Evolutionary conservation across 2,329 filamentous ascomycete genomes (phyloP).

Genomic region (Hymenoscyphus salicellus): DNA sequence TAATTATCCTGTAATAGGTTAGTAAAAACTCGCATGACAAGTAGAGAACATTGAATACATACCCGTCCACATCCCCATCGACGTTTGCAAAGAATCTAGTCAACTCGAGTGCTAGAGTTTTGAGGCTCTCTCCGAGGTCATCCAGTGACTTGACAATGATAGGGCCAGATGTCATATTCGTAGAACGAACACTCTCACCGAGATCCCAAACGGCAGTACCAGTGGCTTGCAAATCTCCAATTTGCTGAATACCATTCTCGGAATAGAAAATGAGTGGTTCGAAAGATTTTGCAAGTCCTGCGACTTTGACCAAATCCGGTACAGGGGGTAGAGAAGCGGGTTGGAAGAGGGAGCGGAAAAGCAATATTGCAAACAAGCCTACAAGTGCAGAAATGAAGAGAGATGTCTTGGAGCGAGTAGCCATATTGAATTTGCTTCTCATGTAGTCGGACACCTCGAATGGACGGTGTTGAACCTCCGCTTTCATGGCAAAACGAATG

Average conservation of each 20-base stretch:
- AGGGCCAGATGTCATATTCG: slow-evolving; percentile 85
- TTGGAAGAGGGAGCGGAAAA: slow-evolving; percentile 64
- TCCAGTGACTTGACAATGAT: slow-evolving; percentile 85
- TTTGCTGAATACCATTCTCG: slow-evolving; percentile 81
- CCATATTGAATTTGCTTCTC: slow-evolving; percentile 54
- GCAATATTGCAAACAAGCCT: slow-evolving; percentile 61
- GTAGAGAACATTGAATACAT: slow-evolving; percentile 32
- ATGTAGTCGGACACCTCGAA: slow-evolving; percentile 69
- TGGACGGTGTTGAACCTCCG: slow-evolving; percentile 83
- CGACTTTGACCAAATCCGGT: slow-evolving; percentile 86
- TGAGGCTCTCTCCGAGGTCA: slow-evolving; percentile 79
- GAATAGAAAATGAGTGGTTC: slow-evolving; percentile 95
- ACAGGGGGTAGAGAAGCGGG: slow-evolving; percentile 65
- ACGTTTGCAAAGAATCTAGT: slow-evolving; percentile 92
- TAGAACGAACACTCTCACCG: slow-evolving; percentile 81
- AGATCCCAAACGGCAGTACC: slow-evolving; percentile 94
- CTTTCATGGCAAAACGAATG: slow-evolving; percentile 81
- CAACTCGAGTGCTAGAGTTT: slow-evolving; percentile 78
- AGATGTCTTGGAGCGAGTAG: slow-evolving; percentile 69
- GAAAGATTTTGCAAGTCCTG: slow-evolving; percentile 83
- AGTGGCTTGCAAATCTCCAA: slow-evolving; percentile 84
- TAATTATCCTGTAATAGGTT: slow-evolving; percentile 62
- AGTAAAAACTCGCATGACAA: slow-evolving; percentile 12
- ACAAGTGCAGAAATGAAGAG: slow-evolving; percentile 60
- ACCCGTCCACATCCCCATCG: slow-evolving; percentile 86